Evolutionary conservation across 2,329 filamentous ascomycete genomes (phyloP), one percentile per base, ranked within the genome.

Genomic region (Microdochium bolleyi): DNA sequence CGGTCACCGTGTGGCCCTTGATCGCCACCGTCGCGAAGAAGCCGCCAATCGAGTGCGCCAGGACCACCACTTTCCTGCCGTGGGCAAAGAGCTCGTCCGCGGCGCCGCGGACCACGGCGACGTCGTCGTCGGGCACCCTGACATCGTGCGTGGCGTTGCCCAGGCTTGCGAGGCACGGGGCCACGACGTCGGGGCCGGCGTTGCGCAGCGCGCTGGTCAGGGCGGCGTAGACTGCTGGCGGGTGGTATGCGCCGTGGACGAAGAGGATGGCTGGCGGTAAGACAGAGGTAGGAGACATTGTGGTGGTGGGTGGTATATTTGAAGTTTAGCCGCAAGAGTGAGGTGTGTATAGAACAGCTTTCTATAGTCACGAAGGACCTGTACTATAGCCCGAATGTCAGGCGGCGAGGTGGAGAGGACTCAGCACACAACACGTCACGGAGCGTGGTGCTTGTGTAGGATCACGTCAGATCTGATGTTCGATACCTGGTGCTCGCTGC

Each of bases 181-280:
- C 34, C 7, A 50, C 32, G 13, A 53, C 34, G 27, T 53, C 51
- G 48, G 27, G 22, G 22, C 51, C 51, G 3, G 48, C 51, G n/a
- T 34, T 22, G 8, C 46, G n/a, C 4, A 53, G 32, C 24, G 38
- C 25, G 16, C 30, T 19, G 19, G 19, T 50, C 16, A 53, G 32
- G 16, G 30, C 21, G 2, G 8, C 10, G 24, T 53, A 53, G 14
- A 48, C 49, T 1, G 48, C 21, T 8, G 51, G 51, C n/a, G 51
- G 51, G 37, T 53, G 51, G 24, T 50, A 53, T 10, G 51, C 51
- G 10, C 51, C 51, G 34, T 53, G 51, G 22, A 44, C 21, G 48
- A 16, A 48, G 24, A 25, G 48, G n/a, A 41, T 41, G 9, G 37
- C 16, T 10, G 37, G 37, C 19, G 13, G n/a, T n/a, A n/a, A n/a